Percentiles rank a stretch among this genome's conserved stretches.
Conservation (phyloP, 768 basidiomycete species). For the Clavulina sp. region DNA sequence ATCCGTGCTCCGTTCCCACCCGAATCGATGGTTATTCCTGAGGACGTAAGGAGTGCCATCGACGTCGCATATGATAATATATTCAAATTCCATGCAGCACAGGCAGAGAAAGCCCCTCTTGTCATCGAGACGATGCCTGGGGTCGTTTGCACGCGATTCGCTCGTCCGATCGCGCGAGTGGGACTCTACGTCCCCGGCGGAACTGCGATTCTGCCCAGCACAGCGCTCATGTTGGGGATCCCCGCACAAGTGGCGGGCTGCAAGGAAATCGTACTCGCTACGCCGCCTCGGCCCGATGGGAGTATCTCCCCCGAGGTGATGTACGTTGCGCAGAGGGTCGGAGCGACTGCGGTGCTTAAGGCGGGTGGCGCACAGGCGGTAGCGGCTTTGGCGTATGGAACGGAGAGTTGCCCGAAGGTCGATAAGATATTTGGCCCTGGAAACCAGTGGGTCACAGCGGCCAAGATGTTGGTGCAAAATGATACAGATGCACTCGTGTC, state of each 20-base stretch:
- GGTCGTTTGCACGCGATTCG: conserved; percentile 87
- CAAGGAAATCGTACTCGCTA: conserved; percentile 79
- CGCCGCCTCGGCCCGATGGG: conserved; percentile 88
- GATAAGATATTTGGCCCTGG: conserved; percentile 99
- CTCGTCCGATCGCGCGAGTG: conserved; percentile 86
- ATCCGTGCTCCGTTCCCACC: conserved; percentile 63
- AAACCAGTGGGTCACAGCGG: conserved; percentile 99
- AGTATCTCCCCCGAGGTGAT: conserved; percentile 92
- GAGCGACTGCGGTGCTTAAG: conserved; percentile 77
- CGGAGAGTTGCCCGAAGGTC: conserved; percentile 86
- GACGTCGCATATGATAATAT: conserved; percentile 85
- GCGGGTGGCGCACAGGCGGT: conserved; percentile 96
- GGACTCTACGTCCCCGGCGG: conserved; percentile 96
- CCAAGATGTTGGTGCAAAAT: conserved; percentile 98
- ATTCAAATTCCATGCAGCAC: conserved; percentile 78
- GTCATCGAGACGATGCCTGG: conserved; percentile 96
- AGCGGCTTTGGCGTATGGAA: conserved; percentile 93
- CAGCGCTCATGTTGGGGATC: conserved; percentile 93
- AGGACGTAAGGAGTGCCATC: conserved; percentile 60
- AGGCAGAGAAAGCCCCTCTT: conserved; percentile 50
- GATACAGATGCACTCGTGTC: conserved; percentile 91
- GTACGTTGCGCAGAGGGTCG: conserved; percentile 85
- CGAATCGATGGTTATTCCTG: conserved; percentile 42
- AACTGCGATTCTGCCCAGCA: conserved; percentile 88
- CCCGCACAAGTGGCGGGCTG: conserved; percentile 97